Percentiles rank a stretch among this genome's conserved stretches.
Conservation (phyloP, 441 rosid genomes). For the Caryocar brasiliense region DNA sequence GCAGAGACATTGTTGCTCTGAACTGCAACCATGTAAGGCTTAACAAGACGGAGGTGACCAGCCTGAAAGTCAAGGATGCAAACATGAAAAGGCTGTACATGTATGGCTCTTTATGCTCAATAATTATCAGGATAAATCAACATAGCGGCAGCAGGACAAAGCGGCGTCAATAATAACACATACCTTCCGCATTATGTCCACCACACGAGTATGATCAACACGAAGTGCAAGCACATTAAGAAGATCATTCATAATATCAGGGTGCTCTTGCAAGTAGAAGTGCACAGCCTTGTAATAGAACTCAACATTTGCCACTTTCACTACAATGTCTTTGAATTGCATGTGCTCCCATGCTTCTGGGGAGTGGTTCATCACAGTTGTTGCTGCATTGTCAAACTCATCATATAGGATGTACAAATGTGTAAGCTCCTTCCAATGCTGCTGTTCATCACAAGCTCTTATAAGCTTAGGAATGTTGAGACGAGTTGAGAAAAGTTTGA, state of each 20-base stretch:
- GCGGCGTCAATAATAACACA: neutral
- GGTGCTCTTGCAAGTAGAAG: conserved; percentile 97
- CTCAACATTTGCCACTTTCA: conserved; percentile 96
- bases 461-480: conserved; percentile 97
- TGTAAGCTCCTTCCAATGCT: conserved; percentile 95
- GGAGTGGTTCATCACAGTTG: conserved; percentile 98
- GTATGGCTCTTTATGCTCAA: neutral
- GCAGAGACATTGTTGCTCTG: conserved; percentile 94
- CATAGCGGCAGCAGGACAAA: neutral
- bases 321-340: conserved; percentile 92
- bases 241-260: conserved; percentile 88
- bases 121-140: neutral
- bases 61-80: conserved; percentile 40
- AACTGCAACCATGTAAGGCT: conserved; percentile 98
- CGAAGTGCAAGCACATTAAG: conserved; percentile 91
- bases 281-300: conserved; percentile 96
- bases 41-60: conserved; percentile 89
- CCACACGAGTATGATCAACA: conserved; percentile 94
- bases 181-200: conserved; percentile 98
- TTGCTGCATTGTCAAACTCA: conserved; percentile 98
- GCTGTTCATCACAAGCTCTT: conserved; percentile 98
- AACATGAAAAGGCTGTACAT: neutral
- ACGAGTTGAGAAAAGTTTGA: conserved; percentile 92
- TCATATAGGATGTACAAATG: conserved; percentile 85
- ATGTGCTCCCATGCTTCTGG: conserved; percentile 99